Conservation (phyloP, 2,329 filamentous ascomycete genomes). For the Trichoderma afroharzianum region DNA sequence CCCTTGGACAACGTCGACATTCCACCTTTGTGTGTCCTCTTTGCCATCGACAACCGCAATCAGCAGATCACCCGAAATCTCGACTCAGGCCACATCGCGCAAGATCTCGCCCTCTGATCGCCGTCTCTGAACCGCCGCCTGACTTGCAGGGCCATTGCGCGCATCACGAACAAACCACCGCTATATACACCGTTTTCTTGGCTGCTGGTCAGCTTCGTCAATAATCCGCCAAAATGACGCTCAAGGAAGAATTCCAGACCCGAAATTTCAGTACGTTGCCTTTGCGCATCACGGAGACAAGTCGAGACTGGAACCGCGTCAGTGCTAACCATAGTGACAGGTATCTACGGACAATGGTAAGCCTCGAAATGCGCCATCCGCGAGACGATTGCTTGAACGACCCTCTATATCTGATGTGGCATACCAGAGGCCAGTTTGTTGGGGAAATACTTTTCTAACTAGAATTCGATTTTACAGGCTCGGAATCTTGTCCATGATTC, state of each 20-base stretch:
- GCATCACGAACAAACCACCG: slow-evolving; percentile 10
- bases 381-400: neutral
- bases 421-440: neutral
- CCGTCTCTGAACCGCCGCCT: neutral
- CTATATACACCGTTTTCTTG: slow-evolving; percentile 1
- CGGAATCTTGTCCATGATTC: slow-evolving; percentile 66
- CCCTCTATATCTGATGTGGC: neutral
- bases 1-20: slow-evolving; percentile 18
- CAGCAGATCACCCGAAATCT: neutral
- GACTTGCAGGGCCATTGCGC: slow-evolving; percentile 6
- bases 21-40: slow-evolving; percentile 9
- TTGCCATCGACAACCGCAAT: neutral
- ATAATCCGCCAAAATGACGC: slow-evolving; percentile 55
- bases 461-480: slow-evolving; percentile 47
- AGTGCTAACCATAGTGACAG: slow-evolving; percentile 42
- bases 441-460: neutral
- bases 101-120: neutral
- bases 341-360: slow-evolving; percentile 76
- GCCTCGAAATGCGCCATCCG: slow-evolving; percentile 27
- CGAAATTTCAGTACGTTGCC: slow-evolving; percentile 66
- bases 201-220: slow-evolving; percentile 17
- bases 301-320: neutral
- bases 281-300: neutral
- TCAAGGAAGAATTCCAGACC: slow-evolving; percentile 69
- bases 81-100: neutral